phyloP scores from a whole-genome alignment of 164 flowering plant species.

The Nymphaea thermarum region DNA sequence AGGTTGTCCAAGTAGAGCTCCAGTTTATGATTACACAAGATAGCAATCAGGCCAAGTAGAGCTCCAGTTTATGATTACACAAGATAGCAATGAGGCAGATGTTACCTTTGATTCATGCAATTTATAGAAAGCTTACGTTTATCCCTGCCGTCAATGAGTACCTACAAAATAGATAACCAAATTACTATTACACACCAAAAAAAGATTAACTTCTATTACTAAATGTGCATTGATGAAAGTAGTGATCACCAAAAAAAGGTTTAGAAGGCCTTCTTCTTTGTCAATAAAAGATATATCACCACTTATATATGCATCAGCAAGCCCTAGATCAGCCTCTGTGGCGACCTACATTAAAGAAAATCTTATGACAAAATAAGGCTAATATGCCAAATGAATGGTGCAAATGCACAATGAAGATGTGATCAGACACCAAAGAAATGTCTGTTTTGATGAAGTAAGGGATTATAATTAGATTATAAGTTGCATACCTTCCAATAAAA shows the following conservation, averaged over 20 bases:
- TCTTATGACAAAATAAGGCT: neutral
- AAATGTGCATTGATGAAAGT: neutral
- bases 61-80: neutral
- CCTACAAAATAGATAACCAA: constrained; percentile 24
- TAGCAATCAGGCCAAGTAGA: no score
- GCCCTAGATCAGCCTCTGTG: constrained; percentile 85
- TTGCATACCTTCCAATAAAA: constrained; percentile 84
- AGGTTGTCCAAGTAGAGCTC: neutral
- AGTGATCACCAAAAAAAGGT: constrained; percentile 53
- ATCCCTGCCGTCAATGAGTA: constrained; percentile 74
- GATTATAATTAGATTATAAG: neutral
- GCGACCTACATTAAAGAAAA: constrained; percentile 29
- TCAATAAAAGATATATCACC: constrained; percentile 83
- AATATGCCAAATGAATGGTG: neutral
- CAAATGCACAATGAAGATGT: neutral
- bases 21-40: neutral
- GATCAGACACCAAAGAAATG: neutral
- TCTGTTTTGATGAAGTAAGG: no score
- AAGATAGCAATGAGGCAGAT: neutral
- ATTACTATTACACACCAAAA: neutral
- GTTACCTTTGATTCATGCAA: constrained; percentile 42
- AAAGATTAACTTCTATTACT: neutral
- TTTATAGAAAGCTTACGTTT: constrained; percentile 21
- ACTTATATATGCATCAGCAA: constrained; percentile 88
- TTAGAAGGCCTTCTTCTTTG: constrained; percentile 62